Evolutionary conservation across 2,329 filamentous ascomycete species (phyloP), one percentile per base, ranked within the genome.

Genomic region (Monilinia aucupariae): DNA sequence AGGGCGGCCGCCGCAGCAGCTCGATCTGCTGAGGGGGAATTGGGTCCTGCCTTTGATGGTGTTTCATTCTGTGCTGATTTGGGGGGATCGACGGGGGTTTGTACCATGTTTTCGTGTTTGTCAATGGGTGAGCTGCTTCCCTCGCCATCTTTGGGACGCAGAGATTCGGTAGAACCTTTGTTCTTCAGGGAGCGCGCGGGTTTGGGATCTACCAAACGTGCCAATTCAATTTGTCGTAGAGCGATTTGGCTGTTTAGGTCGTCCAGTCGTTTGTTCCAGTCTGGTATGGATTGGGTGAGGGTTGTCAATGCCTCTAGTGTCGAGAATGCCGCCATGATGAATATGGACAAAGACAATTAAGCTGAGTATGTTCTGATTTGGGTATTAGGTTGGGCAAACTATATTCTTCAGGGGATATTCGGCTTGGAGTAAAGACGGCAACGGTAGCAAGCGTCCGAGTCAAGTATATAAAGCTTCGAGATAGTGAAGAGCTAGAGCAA

Each of bases 221-320:
- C 85, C 62, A 87, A 77, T 70, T 87, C 84, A 58, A 77, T 75
- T 76, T 88, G 85, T 64, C 85, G 83, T 70, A 81, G 77, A 64
- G 84, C 80, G 64, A 88, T 85, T 72, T 87, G 81, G 64, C 78
- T 77, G 70, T 79, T 85, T 63, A 88, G 79, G 59, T 85, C 81
- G 65, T 86, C 82, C 51, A 88, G 78, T 27, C 82, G 80, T 64
- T 76, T 76, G 45, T 82, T 76, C 85, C 85, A 88, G 71, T 82
- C 79, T 20, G 85, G 85, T 49, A 86, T 78, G 64, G 85, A 83
- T 67, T 73, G 77, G 61, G 78, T 77, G 45, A 88, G 77, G 64
- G 80, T 80, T 61, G 76, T 80, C 61, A 88, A 75, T 34, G 84
- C 81, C 64, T 87, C 85, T 75, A 83, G n/a, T 25, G 66, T 70